These are phyloP conservation scores for Backusella tarrabulga DNA, from an alignment of 192 early-diverging fungal species.

Conservation along the genomic window DNA sequence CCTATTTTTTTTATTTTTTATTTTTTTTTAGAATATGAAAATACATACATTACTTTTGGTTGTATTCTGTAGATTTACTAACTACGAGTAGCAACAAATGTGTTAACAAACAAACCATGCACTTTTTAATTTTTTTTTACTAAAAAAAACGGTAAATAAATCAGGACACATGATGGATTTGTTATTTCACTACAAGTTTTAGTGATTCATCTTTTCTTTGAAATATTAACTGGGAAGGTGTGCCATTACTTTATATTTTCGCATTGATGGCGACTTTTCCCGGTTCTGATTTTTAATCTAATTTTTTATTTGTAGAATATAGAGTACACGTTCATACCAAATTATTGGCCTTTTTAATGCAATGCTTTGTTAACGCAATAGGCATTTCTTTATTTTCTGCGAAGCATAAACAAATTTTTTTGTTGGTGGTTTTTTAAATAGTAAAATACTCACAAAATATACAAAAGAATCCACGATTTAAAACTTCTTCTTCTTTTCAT, in stretches of 20 bases:
- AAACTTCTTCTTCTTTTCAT: slow-evolving; percentile 96
- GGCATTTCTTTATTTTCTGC: background rate
- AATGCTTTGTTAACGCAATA: background rate
- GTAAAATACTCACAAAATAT: background rate
- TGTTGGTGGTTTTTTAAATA: background rate
- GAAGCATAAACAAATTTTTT: background rate
- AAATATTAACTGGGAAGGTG: background rate
- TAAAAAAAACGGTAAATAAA: background rate
- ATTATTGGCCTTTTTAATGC: too few relatives aligned
- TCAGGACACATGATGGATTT: background rate
- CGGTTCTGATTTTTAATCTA: background rate
- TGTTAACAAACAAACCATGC: background rate
- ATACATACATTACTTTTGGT: too few relatives aligned
- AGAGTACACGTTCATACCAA: too few relatives aligned
- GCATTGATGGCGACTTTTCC: background rate
- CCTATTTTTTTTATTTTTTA: too few relatives aligned
- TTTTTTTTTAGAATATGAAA: too few relatives aligned
- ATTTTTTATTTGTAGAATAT: too few relatives aligned
- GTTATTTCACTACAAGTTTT: background rate
- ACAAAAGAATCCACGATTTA: slow-evolving; percentile 37
- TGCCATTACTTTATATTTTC: background rate
- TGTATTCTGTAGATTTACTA: too few relatives aligned
- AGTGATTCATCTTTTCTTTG: background rate
- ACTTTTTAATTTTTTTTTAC: too few relatives aligned
- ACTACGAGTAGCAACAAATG: background rate